Evolutionary conservation across 192 early-diverging fungal genomes (phyloP), one percentile per base, ranked within the genome.

Genomic region (Geranomyces variabilis): DNA sequence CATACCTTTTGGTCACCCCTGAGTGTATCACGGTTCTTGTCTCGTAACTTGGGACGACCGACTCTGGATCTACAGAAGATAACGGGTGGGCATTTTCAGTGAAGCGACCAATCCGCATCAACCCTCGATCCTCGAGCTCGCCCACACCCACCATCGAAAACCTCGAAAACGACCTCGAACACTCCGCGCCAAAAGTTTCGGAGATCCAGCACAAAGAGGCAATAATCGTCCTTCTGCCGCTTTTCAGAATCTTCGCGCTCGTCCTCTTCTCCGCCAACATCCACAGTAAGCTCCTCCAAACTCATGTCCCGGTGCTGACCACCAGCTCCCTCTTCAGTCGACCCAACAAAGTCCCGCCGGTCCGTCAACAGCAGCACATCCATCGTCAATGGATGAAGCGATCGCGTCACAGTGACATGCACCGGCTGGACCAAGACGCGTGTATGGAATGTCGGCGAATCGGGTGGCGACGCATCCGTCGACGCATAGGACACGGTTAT

Each of bases 201-300:
- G 28, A 94, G 74, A 82, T 94, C 93, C 80, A 94, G 71, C 9
- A 90, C 92, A 28, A 93, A 74, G 29, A 94, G 61, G 79, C 88
- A 94, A 51, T 88, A 91, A 31, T 93, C 88, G 28, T 69, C 58
- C 28, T 63, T 56, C 14, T 41, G 41, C 36, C 36, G 36, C 3
- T 10, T 41, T 3, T 7, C 36, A 10, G 36, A 41, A 10, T 10
- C 10, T 3, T 41, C 36, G 36, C 10, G 10, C 19, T 15, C 21
- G 9, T 41, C 49, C 19, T 17, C 71, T 4, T 41, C 34, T 26
- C 22, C 28, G 21, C 44, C 56, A 24, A 51, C 10, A 46, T 87
- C 80, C 26, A 87, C 72, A 30, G 77, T 73, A 44, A 86, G 48
- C 60, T 86, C 83, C 66, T 84, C 81, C 26, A 82, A 33, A 12